Evolutionary conservation across 495 filamentous ascomycete species (phyloP).

Genomic region (Penicillium pancosmium): DNA sequence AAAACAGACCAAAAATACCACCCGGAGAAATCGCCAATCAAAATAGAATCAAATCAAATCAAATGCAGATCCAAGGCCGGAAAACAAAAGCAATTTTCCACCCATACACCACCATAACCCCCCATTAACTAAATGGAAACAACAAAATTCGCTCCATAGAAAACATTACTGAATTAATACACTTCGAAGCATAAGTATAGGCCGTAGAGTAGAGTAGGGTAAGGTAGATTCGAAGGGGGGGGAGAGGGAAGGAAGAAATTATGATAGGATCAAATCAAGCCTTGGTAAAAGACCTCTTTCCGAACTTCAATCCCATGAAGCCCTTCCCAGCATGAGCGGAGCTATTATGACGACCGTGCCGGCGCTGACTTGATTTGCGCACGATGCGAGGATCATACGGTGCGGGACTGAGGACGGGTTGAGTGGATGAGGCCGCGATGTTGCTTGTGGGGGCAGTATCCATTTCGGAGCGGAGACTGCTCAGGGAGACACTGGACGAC

Average conservation of each 20-base stretch:
- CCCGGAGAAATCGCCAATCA: background rate
- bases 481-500: conserved; percentile 75
- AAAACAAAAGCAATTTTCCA: background rate
- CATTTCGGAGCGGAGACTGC: conserved; percentile 59
- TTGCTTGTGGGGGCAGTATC: conserved; percentile 31
- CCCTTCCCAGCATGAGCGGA: conserved; percentile 26
- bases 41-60: background rate
- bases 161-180: conserved; percentile 13
- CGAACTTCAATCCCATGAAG: conserved; percentile 44
- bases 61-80: background rate
- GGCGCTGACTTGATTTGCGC: conserved; percentile 25
- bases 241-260: background rate
- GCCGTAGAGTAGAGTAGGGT: background rate
- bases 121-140: background rate
- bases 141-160: conserved; percentile 2
- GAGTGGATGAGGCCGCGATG: conserved; percentile 2
- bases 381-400: conserved; percentile 13
- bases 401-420: conserved; percentile 8
- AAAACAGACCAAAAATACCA: too few species aligned
- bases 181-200: background rate
- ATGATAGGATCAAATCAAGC: conserved; percentile 20
- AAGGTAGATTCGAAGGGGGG: background rate
- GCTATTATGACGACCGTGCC: conserved; percentile 26
- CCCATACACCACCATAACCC: background rate
- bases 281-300: conserved; percentile 31